phyloP scores from a whole-genome alignment of 2,329 filamentous ascomycete genomes.

The Fusarium sp. region DNA sequence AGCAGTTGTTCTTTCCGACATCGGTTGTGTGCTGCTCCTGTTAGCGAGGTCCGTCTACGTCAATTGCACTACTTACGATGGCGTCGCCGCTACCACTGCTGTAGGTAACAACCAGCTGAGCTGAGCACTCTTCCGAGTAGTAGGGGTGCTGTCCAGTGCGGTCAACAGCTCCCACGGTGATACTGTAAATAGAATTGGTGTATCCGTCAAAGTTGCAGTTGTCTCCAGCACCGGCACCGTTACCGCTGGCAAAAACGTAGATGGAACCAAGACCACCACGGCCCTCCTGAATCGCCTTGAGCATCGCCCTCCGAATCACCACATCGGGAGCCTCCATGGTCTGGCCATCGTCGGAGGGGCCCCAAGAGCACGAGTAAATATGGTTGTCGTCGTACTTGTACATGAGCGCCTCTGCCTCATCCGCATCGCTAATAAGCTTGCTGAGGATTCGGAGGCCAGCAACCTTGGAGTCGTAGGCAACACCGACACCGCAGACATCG shows the following conservation, averaged over 20 bases:
- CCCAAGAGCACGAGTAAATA: constrained; percentile 99
- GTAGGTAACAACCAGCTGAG: constrained; percentile 95
- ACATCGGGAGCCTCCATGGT: constrained; percentile 95
- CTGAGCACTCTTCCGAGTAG: constrained; percentile 96
- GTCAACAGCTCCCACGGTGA: constrained; percentile 94
- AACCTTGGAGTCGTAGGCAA: constrained; percentile 92
- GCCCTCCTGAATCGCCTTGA: constrained; percentile 91
- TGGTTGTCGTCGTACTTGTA: constrained; percentile 92
- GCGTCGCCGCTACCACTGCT: constrained; percentile 90
- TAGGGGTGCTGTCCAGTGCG: constrained; percentile 89
- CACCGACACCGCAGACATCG: constrained; percentile 92
- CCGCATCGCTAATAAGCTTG: constrained; percentile 88
- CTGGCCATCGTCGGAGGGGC: constrained; percentile 90
- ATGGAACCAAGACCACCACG: constrained; percentile 87
- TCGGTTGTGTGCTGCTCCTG: constrained; percentile 81
- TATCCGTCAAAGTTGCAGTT: constrained; percentile 99
- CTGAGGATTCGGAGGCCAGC: constrained; percentile 93
- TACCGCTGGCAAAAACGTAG: constrained; percentile 95
- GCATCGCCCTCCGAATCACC: constrained; percentile 88
- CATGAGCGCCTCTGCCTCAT: constrained; percentile 93
- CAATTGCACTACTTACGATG: constrained; percentile 59
- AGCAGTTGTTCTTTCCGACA: constrained; percentile 85
- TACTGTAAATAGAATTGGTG: constrained; percentile 99
- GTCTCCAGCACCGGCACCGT: constrained; percentile 86
- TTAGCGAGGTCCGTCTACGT: too few species aligned